Base-by-base conservation (phyloP, 208 protist genomes). In the Porcisia hertigi region DNA sequence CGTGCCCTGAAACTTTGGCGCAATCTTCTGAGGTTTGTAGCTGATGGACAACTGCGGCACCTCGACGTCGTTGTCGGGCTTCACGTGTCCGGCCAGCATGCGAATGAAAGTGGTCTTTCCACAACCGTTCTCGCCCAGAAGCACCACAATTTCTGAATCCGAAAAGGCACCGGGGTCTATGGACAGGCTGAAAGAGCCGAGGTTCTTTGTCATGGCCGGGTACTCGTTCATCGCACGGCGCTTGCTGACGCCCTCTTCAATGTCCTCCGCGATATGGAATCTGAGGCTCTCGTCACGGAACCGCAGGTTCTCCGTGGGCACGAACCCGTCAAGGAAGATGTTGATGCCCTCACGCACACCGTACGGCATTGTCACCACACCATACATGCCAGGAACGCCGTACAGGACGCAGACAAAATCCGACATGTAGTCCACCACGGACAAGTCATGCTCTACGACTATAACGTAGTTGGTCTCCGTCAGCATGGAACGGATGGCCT, bases 1-100 rank as follows among this genome's bases (percentile, higher is more conserved):
- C 34, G 97, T 94, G 59, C 98, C 97, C 72, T 94, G 83, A 82
- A 99, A 99, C 88, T 99, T 99, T 54, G 99, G 99, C 36, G 96
- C 84, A 77, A 99, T 99, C 82, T 99, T 99, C 90, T 99, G 99
- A 62, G 99, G 99, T 86, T 99, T 99, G 94, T 99, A 99, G 73
- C 96, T 99, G 72, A 99, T 96, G 73, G 98, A 96, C 36, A 99
- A 86, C 80, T 98, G 84, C 20, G 99, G 99, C 25, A 99, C 88
- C 66, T 94, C 76, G 11, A 69, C 90, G 65, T 76, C 80, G 72
- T 97, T 91, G 77, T 98, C 96, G 36, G 96, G 92, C 79, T 96
- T 93, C 70, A 93, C 79, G n/a, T 98, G 83, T 73, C 99, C 98
- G 41, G 99, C 99, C 2, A 99, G 86, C 89, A 99, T 98, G 60